phyloP scores from a whole-genome alignment of 108 stramenopile species.

The Skeletonema menzelii region DNA sequence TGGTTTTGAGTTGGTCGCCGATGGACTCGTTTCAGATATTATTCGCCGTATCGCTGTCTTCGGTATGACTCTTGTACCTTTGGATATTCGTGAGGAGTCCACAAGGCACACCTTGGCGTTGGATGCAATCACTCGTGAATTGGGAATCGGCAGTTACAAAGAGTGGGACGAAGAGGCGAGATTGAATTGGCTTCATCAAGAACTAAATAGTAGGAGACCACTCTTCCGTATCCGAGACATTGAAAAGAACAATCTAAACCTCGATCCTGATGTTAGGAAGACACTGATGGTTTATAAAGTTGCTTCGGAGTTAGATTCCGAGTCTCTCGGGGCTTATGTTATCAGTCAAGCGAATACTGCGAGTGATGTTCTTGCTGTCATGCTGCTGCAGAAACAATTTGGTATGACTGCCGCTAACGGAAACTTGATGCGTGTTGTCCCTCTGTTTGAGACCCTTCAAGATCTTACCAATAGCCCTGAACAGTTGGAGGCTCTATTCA shows the following conservation, averaged over 20 bases:
- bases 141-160: slow-evolving; percentile 91
- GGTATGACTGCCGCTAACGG: slow-evolving; percentile 77
- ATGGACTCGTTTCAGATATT: slow-evolving; percentile 90
- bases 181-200: slow-evolving; percentile 81
- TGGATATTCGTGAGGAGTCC: slow-evolving; percentile 97
- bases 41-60: slow-evolving; percentile 90
- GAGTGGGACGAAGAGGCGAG: slow-evolving; percentile 92
- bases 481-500: slow-evolving; percentile 72
- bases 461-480: slow-evolving; percentile 85
- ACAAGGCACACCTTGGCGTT: slow-evolving; percentile 88
- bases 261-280: slow-evolving; percentile 59
- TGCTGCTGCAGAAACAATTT: slow-evolving; percentile 93
- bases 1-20: slow-evolving; percentile 87
- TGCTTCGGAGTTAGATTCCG: slow-evolving; percentile 73
- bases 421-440: slow-evolving; percentile 94
- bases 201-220: slow-evolving; percentile 87
- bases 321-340: slow-evolving; percentile 94
- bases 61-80: slow-evolving; percentile 89
- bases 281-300: slow-evolving; percentile 81
- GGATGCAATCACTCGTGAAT: slow-evolving; percentile 91
- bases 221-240: slow-evolving; percentile 79
- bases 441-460: slow-evolving; percentile 95
- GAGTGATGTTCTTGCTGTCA: slow-evolving; percentile 96
- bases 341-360: slow-evolving; percentile 92
- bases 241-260: slow-evolving; percentile 52